These are phyloP conservation scores for Monascus purpureus DNA, from an alignment of 495 filamentous ascomycete genomes.

Conservation along the genomic window DNA sequence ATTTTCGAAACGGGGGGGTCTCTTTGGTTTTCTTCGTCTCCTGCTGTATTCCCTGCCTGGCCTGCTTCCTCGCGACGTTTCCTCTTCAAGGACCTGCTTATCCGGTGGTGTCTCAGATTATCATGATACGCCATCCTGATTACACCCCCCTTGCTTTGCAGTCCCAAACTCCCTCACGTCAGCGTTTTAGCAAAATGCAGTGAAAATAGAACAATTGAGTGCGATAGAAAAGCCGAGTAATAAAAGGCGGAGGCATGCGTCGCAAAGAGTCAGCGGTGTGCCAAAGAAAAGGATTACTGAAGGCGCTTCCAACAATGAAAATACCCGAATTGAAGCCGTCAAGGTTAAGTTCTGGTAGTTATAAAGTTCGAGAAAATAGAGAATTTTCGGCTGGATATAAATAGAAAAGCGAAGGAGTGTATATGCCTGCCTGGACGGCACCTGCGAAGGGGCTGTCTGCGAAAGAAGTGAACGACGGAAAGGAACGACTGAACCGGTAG, in stretches of 20 bases:
- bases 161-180: no score
- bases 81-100: conserved; percentile 7
- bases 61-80: conserved; percentile 3
- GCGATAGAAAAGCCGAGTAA: no score
- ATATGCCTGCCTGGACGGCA: conserved; percentile 10
- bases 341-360: no score
- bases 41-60: neutral
- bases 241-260: neutral
- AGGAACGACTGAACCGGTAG: conserved; percentile 1
- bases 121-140: conserved; percentile 14
- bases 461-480: neutral
- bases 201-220: no score
- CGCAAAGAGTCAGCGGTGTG: no score
- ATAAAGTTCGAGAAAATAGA: neutral
- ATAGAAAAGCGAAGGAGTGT: conserved; percentile 3
- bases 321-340: no score
- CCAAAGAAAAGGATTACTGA: no score
- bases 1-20: neutral
- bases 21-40: no score
- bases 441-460: conserved; percentile 2
- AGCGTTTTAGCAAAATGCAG: no score
- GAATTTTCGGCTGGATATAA: neutral
- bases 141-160: neutral
- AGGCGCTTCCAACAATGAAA: no score
- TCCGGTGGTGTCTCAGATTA: conserved; percentile 7